Percentiles rank a stretch among this genome's conserved stretches.
Evolutionary conservation across 2,329 filamentous ascomycete genomes (phyloP).

Genomic region (Fusarium hostae): DNA sequence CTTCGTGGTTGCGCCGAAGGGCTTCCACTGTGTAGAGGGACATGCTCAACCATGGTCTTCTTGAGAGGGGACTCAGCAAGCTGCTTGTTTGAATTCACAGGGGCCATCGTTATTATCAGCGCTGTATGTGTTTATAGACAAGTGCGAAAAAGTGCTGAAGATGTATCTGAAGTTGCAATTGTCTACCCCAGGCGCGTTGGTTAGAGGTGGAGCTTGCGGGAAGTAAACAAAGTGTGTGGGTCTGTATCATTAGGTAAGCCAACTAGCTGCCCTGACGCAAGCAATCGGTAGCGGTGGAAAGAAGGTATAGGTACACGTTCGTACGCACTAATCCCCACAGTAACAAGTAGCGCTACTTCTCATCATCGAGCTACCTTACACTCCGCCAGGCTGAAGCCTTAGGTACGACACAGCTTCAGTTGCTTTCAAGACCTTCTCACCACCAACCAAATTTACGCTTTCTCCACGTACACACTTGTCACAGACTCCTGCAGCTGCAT

Average conservation of each 20-base stretch:
- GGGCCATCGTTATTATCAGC: slow-evolving; percentile 56
- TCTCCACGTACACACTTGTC: slow-evolving; percentile 1
- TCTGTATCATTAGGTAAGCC: slow-evolving; percentile 43
- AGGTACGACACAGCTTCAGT: slow-evolving; percentile 54
- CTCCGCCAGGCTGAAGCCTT: slow-evolving; percentile 57
- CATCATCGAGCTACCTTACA: slow-evolving; percentile 29
- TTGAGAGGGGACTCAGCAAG: slow-evolving; percentile 29
- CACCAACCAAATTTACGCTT: slow-evolving; percentile 36
- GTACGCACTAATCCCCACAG: neutral
- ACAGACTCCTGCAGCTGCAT: slow-evolving; percentile 5
- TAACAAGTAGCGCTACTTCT: slow-evolving; percentile 39
- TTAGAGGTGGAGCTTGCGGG: slow-evolving; percentile 36
- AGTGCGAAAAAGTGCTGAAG: slow-evolving; percentile 19
- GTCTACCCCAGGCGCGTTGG: slow-evolving; percentile 39
- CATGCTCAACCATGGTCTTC: slow-evolving; percentile 38
- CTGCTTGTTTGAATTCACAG: slow-evolving; percentile 54
- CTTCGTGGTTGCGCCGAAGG: slow-evolving; percentile 60
- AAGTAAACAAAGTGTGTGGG: slow-evolving; percentile 46
- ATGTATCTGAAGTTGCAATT: slow-evolving; percentile 24
- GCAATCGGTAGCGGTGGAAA: slow-evolving; percentile 9
- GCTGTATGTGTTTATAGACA: slow-evolving; percentile 8
- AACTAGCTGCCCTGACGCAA: slow-evolving; percentile 38
- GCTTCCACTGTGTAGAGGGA: slow-evolving; percentile 41
- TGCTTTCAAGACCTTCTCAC: slow-evolving; percentile 42
- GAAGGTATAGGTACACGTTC: slow-evolving; percentile 35